Percentiles rank a stretch among this genome's conserved stretches.
These are phyloP conservation scores for Lactarius hengduanensis DNA, from an alignment of 768 basidiomycete genomes.

Conservation along the genomic window DNA sequence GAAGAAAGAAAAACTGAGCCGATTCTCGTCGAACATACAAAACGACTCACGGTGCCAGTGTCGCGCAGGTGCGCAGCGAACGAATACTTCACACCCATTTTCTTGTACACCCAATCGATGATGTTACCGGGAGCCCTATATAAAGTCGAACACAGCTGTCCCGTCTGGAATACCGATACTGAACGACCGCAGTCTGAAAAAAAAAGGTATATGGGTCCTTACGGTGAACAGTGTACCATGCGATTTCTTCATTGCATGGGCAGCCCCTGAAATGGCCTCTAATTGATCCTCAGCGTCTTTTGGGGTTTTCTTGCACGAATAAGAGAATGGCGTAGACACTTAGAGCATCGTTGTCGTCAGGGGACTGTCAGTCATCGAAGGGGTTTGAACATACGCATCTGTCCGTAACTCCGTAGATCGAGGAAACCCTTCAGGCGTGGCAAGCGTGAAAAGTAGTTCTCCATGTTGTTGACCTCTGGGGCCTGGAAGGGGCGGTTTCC, in stretches of 20 bases:
- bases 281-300: slow-evolving; percentile 73
- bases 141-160: slow-evolving; percentile 45
- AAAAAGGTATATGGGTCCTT: slow-evolving; percentile 12
- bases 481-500: slow-evolving; percentile 74
- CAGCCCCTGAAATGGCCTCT: slow-evolving; percentile 68
- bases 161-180: slow-evolving; percentile 37
- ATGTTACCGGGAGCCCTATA: slow-evolving; percentile 62
- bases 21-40: background rate
- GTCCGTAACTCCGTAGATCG: slow-evolving; percentile 79
- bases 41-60: slow-evolving; percentile 59
- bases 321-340: slow-evolving; percentile 82
- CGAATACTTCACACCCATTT: slow-evolving; percentile 56
- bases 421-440: slow-evolving; percentile 61
- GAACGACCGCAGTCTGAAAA: background rate
- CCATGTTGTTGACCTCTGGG: slow-evolving; percentile 71
- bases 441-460: slow-evolving; percentile 58
- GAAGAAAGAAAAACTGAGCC: background rate
- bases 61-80: slow-evolving; percentile 67
- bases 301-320: slow-evolving; percentile 59
- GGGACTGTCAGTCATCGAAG: background rate
- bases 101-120: slow-evolving; percentile 65
- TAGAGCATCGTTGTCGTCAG: background rate
- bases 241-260: slow-evolving; percentile 50
- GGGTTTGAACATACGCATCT: slow-evolving; percentile 53
- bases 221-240: slow-evolving; percentile 61